Percentiles rank a stretch among this genome's conserved stretches.
Evolutionary conservation across 2,329 filamentous ascomycete genomes (phyloP).

Genomic region (Alternaria infectoria): DNA sequence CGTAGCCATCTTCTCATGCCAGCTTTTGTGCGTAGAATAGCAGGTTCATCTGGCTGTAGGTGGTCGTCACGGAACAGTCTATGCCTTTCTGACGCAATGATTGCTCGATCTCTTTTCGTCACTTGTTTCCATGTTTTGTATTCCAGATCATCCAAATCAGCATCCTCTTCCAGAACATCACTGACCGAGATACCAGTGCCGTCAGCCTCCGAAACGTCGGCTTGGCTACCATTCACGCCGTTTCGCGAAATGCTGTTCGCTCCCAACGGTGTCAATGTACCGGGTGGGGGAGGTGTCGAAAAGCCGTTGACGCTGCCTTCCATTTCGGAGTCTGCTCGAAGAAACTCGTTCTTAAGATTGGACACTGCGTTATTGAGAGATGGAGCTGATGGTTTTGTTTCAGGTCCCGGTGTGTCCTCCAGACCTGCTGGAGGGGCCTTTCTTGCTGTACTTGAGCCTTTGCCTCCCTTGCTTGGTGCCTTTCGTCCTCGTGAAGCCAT

Average conservation of each 20-base stretch:
- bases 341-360: slow-evolving; percentile 59
- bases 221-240: slow-evolving; percentile 69
- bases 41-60: slow-evolving; percentile 86
- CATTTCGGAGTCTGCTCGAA: slow-evolving; percentile 75
- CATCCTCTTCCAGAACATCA: slow-evolving; percentile 74
- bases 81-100: slow-evolving; percentile 83
- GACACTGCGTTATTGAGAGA: slow-evolving; percentile 57
- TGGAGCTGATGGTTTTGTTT: slow-evolving; percentile 75
- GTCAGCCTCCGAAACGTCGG: slow-evolving; percentile 87
- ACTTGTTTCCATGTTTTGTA: slow-evolving; percentile 99
- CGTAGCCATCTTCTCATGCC: slow-evolving; percentile 89
- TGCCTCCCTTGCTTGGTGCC: slow-evolving; percentile 78
- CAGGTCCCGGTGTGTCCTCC: slow-evolving; percentile 78
- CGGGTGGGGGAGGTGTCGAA: slow-evolving; percentile 78
- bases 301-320: slow-evolving; percentile 85
- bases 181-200: slow-evolving; percentile 70
- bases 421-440: slow-evolving; percentile 76
- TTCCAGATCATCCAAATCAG: slow-evolving; percentile 84
- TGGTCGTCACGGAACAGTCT: slow-evolving; percentile 84
- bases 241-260: slow-evolving; percentile 70
- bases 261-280: slow-evolving; percentile 77
- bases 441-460: slow-evolving; percentile 66
- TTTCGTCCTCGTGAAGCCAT: slow-evolving; percentile 96
- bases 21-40: slow-evolving; percentile 80
- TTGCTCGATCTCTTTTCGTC: slow-evolving; percentile 92